Evolutionary conservation across 176 grass and related monocot species (phyloP).

Genomic region (Neostapfia colusana): DNA sequence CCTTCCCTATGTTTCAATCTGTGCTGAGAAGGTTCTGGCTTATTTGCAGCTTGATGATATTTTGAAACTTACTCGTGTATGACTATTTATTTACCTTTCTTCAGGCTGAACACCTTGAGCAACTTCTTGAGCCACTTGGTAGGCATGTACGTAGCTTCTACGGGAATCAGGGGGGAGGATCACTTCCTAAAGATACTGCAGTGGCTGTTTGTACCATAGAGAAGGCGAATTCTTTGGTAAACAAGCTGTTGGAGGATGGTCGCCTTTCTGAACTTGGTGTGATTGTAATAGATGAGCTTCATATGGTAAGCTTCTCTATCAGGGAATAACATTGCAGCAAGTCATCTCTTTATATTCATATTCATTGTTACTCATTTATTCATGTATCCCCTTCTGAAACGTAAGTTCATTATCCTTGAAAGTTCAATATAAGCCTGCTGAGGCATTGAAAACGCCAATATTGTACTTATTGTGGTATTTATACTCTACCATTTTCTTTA

Average conservation of each 20-base stretch:
- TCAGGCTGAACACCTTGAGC: constrained; percentile 89
- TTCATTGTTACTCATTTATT: neutral
- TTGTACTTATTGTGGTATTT: neutral
- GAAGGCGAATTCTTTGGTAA: constrained; percentile 95
- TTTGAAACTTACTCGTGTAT: constrained; percentile 28
- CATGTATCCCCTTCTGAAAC: neutral
- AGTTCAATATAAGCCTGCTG: neutral
- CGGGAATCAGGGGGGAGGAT: constrained; percentile 78
- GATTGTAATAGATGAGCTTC: constrained; percentile 99
- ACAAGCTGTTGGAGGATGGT: constrained; percentile 85
- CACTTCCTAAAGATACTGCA: constrained; percentile 90
- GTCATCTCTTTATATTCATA: constrained; percentile 19
- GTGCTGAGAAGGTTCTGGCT: constrained; percentile 81
- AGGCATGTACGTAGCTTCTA: constrained; percentile 94
- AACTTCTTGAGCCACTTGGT: constrained; percentile 91
- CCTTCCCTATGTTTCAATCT: constrained; percentile 95
- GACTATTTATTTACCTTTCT: constrained; percentile 39
- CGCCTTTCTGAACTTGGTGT: constrained; percentile 97
- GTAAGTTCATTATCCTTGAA: neutral
- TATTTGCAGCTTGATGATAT: constrained; percentile 15
- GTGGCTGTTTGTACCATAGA: constrained; percentile 99
- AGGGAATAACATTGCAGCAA: constrained; percentile 18
- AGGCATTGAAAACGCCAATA: neutral
- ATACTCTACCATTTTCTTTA: too few species aligned
- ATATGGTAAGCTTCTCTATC: constrained; percentile 72